These are phyloP conservation scores for Ophiostoma quercus DNA, from an alignment of 2,329 filamentous ascomycete species.

Conservation along the genomic window DNA sequence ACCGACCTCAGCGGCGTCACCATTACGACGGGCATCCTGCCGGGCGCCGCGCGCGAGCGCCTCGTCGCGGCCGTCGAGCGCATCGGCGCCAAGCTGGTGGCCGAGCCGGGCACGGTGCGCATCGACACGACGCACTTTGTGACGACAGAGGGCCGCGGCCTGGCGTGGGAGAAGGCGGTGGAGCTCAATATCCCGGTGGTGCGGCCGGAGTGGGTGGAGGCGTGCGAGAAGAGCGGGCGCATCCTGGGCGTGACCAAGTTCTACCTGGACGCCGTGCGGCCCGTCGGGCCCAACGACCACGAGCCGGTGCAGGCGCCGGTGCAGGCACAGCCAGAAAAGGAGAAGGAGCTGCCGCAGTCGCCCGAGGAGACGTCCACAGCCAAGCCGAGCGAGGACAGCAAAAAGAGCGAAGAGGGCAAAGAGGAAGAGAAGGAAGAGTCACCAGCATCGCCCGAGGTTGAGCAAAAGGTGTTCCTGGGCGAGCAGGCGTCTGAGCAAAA, in stretches of 20 bases:
- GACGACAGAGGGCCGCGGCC: slow-evolving; percentile 84
- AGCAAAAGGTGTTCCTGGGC: slow-evolving; percentile 54
- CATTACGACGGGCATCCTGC: slow-evolving; percentile 83
- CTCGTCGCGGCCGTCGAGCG: slow-evolving; percentile 72
- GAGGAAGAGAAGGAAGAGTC: slow-evolving; percentile 21
- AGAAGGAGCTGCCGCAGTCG: slow-evolving; percentile 31
- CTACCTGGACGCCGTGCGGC: slow-evolving; percentile 75
- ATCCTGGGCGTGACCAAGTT: slow-evolving; percentile 94
- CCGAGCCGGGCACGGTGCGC: slow-evolving; percentile 60
- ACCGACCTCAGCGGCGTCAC: slow-evolving; percentile 94
- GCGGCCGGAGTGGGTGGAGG: slow-evolving; percentile 92
- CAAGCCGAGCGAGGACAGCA: slow-evolving; percentile 18
- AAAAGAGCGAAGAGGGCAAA: slow-evolving; percentile 24
- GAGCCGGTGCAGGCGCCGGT: slow-evolving; percentile 14
- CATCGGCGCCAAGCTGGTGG: slow-evolving; percentile 83
- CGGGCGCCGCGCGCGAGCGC: slow-evolving; percentile 64
- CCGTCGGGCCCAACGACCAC: slow-evolving; percentile 35
- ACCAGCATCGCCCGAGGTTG: slow-evolving; percentile 34
- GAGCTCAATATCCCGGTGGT: slow-evolving; percentile 98
- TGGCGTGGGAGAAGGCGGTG: slow-evolving; percentile 90
- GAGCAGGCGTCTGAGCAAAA: slow-evolving; percentile 48
- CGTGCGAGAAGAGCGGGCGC: slow-evolving; percentile 87
- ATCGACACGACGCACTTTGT: slow-evolving; percentile 99
- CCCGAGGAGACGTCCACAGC: slow-evolving; percentile 18
- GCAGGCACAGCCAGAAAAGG: slow-evolving; percentile 25